These are phyloP conservation scores for Pseudozyma tsukubaensis DNA, from an alignment of 1,284 basidiomycete genomes.

Conservation along the genomic window DNA sequence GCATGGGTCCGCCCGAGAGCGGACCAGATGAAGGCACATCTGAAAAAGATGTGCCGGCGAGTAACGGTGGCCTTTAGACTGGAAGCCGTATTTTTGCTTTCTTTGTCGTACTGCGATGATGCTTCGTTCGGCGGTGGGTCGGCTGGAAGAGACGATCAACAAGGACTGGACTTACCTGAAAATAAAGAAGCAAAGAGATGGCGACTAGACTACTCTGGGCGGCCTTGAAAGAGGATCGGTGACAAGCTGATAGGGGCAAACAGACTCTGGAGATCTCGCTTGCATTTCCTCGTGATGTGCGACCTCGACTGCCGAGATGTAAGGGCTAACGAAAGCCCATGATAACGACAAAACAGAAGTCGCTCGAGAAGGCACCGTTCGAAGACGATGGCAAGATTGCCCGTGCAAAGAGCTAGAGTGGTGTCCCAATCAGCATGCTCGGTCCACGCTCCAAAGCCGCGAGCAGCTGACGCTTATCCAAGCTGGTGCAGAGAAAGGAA, in stretches of 20 bases:
- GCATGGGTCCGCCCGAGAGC: constrained; percentile 44
- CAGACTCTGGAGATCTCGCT: constrained; percentile 35
- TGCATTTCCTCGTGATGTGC: constrained; percentile 32
- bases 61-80: constrained; percentile 67
- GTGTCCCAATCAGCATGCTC: constrained; percentile 1
- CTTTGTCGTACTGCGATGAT: neutral
- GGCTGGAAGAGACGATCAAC: neutral
- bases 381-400: constrained; percentile 46
- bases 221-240: neutral
- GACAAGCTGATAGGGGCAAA: neutral
- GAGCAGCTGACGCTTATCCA: neutral
- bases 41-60: constrained; percentile 47
- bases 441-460: neutral
- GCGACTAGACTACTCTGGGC: neutral
- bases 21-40: constrained; percentile 24
- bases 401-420: constrained; percentile 39
- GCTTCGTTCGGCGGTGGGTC: neutral
- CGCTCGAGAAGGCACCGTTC: constrained; percentile 38
- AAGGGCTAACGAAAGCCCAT: no score
- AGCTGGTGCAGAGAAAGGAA: neutral
- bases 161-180: constrained; percentile 29
- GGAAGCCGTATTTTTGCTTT: constrained; percentile 30
- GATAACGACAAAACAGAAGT: no score
- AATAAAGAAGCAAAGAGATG: neutral
- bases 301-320: no score